phyloP scores from a whole-genome alignment of 208 protist species.

The Leishmania braziliensis region DNA sequence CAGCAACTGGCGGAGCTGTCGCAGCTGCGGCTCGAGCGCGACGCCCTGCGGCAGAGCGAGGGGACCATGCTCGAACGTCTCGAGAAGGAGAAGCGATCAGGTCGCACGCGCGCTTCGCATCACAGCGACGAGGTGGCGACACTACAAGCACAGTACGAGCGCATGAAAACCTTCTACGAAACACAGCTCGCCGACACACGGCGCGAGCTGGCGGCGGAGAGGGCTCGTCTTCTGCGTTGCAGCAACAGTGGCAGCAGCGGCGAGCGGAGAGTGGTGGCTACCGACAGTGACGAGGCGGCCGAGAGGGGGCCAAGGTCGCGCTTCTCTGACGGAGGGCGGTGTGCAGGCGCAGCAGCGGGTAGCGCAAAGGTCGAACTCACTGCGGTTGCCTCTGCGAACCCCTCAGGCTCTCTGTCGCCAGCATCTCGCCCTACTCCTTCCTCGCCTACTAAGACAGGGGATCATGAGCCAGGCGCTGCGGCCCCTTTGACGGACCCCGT shows the following conservation, averaged over 20 bases:
- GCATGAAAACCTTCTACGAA: conserved; percentile 73
- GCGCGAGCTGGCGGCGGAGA: conserved; percentile 60
- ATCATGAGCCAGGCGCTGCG: not conserved
- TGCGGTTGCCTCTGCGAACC: not conserved
- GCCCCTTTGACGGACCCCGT: conserved; percentile 7
- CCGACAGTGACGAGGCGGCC: not conserved
- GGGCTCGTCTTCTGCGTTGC: conserved; percentile 24
- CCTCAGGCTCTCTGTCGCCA: not conserved
- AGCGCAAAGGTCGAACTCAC: no score
- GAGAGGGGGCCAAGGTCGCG: not conserved
- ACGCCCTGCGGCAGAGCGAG: conserved; percentile 46
- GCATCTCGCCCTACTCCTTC: not conserved
- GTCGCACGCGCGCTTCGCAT: conserved; percentile 38
- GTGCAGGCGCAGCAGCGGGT: not conserved
- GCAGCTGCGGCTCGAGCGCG: conserved; percentile 40
- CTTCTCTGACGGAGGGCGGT: not conserved
- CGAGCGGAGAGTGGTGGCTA: not conserved
- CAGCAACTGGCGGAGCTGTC: conserved; percentile 76
- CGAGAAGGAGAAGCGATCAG: conserved; percentile 48
- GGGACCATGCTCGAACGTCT: conserved; percentile 46
- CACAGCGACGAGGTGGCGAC: conserved; percentile 58
- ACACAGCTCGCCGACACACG: conserved; percentile 75
- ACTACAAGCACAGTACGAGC: conserved; percentile 67
- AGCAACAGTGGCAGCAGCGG: conserved; percentile 9
- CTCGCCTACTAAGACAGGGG: not conserved